Evolutionary conservation across 1,284 basidiomycete genomes (phyloP).

Genomic region (Fomes fomentarius): DNA sequence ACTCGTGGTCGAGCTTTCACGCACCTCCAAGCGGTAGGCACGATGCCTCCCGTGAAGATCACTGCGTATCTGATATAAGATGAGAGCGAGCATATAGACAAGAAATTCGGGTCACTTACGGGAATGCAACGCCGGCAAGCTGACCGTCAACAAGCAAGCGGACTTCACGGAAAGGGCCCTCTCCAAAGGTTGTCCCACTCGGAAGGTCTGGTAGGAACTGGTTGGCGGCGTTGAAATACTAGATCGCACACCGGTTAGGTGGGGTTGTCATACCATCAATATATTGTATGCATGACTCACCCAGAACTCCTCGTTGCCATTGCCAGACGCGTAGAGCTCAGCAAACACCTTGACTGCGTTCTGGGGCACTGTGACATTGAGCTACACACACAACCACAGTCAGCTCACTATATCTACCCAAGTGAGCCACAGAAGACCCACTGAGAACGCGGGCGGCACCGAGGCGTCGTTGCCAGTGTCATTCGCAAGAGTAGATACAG

Average conservation of each 20-base stretch:
- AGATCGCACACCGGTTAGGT: not conserved
- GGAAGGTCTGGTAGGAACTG: constrained; percentile 61
- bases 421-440: constrained; percentile 34
- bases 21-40: constrained; percentile 74
- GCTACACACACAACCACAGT: constrained; percentile 36
- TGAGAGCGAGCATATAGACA: not conserved
- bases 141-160: constrained; percentile 75
- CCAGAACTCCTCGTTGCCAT: constrained; percentile 79
- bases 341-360: constrained; percentile 73
- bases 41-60: constrained; percentile 82
- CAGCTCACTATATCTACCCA: not conserved
- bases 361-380: constrained; percentile 68
- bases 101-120: constrained; percentile 40
- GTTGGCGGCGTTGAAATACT: constrained; percentile 77
- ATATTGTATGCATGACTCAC: constrained; percentile 41
- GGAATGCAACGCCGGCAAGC: constrained; percentile 76
- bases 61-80: constrained; percentile 49
- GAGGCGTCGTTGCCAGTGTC: constrained; percentile 69
- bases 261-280: not conserved
- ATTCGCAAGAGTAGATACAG: constrained; percentile 65
- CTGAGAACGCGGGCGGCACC: constrained; percentile 74
- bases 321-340: constrained; percentile 75
- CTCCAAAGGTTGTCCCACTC: constrained; percentile 50
- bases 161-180: constrained; percentile 81
- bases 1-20: constrained; percentile 11